These are phyloP conservation scores for Elsinoe arachidis DNA, from an alignment of 2,329 filamentous ascomycete genomes.

Conservation along the genomic window DNA sequence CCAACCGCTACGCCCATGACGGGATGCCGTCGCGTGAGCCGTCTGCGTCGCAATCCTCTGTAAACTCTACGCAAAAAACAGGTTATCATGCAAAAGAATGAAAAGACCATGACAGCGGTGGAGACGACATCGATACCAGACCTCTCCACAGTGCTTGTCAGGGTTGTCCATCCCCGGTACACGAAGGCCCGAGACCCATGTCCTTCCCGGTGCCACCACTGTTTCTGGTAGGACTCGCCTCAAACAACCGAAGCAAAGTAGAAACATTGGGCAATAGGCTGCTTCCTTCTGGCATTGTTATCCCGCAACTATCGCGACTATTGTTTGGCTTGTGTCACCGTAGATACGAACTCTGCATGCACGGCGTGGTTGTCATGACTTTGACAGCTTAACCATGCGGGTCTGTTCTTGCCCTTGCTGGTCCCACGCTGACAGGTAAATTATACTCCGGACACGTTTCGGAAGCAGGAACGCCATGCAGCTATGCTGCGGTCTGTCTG, in stretches of 20 bases:
- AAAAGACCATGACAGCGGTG: not conserved
- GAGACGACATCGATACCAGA: not conserved
- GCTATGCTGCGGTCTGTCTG: not conserved
- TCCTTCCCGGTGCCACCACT: not conserved
- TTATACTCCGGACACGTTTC: not conserved
- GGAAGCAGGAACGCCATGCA: slow-evolving; percentile 9
- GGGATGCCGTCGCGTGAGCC: not conserved
- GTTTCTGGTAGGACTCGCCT: not conserved
- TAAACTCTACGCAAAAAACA: not conserved
- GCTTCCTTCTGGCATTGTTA: not conserved
- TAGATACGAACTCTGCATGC: not conserved
- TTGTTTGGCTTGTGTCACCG: slow-evolving; percentile 5
- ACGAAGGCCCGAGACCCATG: not conserved
- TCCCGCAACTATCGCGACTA: not conserved
- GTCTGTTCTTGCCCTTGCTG: not conserved
- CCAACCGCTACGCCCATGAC: not conserved
- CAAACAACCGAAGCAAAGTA: not conserved
- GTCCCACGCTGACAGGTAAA: not conserved
- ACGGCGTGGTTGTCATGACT: not conserved
- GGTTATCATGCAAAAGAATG: not conserved
- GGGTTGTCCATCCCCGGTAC: not conserved
- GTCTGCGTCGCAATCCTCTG: not conserved
- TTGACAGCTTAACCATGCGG: not conserved
- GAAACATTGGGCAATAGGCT: not conserved
- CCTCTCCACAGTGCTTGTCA: not conserved